Evolutionary conservation across 495 filamentous ascomycete species (phyloP), one percentile per base, ranked within the genome.

Genomic region (Monascus purpureus): DNA sequence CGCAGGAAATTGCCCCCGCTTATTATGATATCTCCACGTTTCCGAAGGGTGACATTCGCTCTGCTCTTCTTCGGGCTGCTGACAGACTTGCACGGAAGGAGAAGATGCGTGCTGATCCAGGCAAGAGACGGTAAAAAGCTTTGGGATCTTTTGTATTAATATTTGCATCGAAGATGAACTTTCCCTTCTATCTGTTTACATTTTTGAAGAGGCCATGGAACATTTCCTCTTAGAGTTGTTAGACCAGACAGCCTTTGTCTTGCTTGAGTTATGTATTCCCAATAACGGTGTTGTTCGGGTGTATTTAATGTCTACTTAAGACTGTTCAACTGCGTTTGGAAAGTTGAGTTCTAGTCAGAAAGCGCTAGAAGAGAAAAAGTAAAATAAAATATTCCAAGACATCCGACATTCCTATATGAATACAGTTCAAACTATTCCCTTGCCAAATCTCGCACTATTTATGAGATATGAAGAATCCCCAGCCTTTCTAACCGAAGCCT

Each of bases 1-100:
- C 25, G 13, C 30, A 78, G 73, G 90, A 99, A 54, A 87, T 96
- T 36, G 84, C 92, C 1, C 82, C 84, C 3, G 69, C 61, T 2
- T 99, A 99, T 53, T 99, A 94, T 50, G 84, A 99, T 45, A 47
- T 93, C n/a, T 58, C 68, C 0, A 70, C 67, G 0, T 95, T 95
- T 60, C 64, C 70, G 18, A 84, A 93, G 58, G 84, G 86, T 12
- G 82, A 90, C 27, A 74, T 96, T 30, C 87, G 80, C 52, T 71
- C 66, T 8, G 71, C 84, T 1, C 57, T 99, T 25, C 67, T 76
- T 46, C 68, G 75, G 30, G 72, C 79, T n/a, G 52, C 67, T 2
- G 83, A 93, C 22, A 84, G 79, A 62, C 59, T 83, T 40, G 64
- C 70, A 39, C 69, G 85, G 35, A 77, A 75, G 28, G 75, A 83